A percentile compares a stretch with the other conserved stretches of the same genome.
Conservation (phyloP, 2,329 filamentous ascomycete species). For the Exophiala calicioides region DNA sequence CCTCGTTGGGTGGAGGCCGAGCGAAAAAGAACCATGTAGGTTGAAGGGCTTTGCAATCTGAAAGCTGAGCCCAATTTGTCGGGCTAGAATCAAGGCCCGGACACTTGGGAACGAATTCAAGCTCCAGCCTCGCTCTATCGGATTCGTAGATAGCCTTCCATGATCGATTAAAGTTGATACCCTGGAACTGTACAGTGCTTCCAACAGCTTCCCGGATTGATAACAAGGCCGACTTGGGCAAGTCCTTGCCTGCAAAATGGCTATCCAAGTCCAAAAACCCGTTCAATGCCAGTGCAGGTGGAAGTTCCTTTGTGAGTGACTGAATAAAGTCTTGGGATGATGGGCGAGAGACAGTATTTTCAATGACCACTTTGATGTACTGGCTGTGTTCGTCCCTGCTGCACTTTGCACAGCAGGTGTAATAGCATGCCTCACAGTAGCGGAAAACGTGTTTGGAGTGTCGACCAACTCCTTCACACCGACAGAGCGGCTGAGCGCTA, state of each 20-base stretch:
- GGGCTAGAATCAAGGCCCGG: conserved; percentile 1
- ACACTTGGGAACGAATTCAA: conserved; percentile 15
- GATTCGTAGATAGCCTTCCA: conserved; percentile 48
- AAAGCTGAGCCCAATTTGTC: no score
- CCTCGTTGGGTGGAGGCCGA: conserved; percentile 41
- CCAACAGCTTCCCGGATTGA: conserved; percentile 33
- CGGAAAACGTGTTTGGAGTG: conserved; percentile 35
- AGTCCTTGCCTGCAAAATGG: not conserved
- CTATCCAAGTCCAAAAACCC: not conserved
- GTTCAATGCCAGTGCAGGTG: conserved; percentile 7
- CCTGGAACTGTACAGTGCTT: conserved; percentile 38
- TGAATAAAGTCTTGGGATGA: conserved; percentile 8
- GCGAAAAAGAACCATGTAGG: conserved; percentile 52
- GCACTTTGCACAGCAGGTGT: conserved; percentile 25
- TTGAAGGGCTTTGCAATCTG: conserved; percentile 33
- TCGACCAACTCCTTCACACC: conserved; percentile 55
- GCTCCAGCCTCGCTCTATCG: conserved; percentile 14
- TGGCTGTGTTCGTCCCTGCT: conserved; percentile 19
- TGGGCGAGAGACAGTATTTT: not conserved
- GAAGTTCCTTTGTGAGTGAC: conserved; percentile 2
- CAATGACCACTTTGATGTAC: no score
- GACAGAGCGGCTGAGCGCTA: conserved; percentile 49
- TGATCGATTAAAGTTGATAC: conserved; percentile 36
- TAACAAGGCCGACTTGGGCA: conserved; percentile 23
- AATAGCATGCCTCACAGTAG: conserved; percentile 22